Conservation (phyloP, 306 rosid species). For the Ammopiptanthus mongolicus region DNA sequence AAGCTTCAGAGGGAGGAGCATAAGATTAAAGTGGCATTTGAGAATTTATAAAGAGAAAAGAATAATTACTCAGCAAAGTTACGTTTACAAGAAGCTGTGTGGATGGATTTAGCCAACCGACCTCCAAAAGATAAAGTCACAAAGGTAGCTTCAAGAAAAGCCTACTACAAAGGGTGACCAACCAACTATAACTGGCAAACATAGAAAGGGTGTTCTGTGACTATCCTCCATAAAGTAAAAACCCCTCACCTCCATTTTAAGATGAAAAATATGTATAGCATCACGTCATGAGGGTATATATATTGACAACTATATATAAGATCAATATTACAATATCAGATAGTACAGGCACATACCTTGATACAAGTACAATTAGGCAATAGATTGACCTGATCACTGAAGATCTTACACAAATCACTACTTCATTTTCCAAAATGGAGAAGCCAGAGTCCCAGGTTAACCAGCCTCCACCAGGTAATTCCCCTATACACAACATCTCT, state of each 20-base stretch:
- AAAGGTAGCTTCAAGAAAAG: conserved; percentile 2
- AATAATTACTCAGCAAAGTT: conserved; percentile 5
- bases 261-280: not conserved
- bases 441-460: conserved; percentile 34
- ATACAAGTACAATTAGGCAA: not conserved
- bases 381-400: not conserved
- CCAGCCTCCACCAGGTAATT: conserved; percentile 70
- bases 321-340: conserved; percentile 3
- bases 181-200: not conserved
- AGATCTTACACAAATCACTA: not conserved
- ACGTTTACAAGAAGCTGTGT: conserved; percentile 6
- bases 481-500: not conserved
- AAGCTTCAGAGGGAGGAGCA: not conserved
- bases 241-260: not conserved
- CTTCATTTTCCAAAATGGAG: conserved; percentile 41
- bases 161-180: not conserved
- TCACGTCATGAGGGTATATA: not conserved
- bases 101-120: conserved; percentile 20
- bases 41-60: not conserved
- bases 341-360: not conserved
- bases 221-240: not conserved
- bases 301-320: not conserved
- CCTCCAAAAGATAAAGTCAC: not conserved
- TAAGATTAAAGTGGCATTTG: not conserved
- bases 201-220: not conserved